phyloP scores from a whole-genome alignment of 148 eudicot species.

The Tetragonia tetragonoides region DNA sequence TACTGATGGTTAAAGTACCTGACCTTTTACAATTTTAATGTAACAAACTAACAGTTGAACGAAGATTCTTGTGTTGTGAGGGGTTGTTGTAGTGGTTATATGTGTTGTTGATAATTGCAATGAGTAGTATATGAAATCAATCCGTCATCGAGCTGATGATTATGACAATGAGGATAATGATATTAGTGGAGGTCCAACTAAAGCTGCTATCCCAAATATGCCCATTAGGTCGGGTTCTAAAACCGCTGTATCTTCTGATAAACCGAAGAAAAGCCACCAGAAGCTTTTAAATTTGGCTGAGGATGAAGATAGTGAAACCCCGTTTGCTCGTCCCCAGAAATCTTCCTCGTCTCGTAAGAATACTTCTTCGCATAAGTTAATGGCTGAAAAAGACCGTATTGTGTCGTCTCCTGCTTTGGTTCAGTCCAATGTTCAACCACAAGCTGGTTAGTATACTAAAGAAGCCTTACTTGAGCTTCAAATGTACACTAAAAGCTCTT shows the following conservation, averaged over 20 bases:
- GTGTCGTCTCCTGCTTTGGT: conserved; percentile 27
- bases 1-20: too few species aligned
- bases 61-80: not conserved
- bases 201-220: conserved; percentile 10
- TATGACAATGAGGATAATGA: conserved; percentile 41
- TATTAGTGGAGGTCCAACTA: conserved; percentile 18
- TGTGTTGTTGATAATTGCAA: conserved; percentile 6
- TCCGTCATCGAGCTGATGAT: conserved; percentile 72
- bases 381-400: conserved; percentile 48
- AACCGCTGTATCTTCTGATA: conserved; percentile 24
- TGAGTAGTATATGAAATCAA: conserved; percentile 54
- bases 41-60: not conserved
- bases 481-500: conserved; percentile 71
- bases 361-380: conserved; percentile 56
- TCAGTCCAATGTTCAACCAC: conserved; percentile 66
- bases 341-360: conserved; percentile 40
- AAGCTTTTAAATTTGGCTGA: conserved; percentile 79
- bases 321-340: conserved; percentile 39
- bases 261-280: conserved; percentile 50
- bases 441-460: conserved; percentile 73
- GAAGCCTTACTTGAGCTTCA: conserved; percentile 85
- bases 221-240: conserved; percentile 29
- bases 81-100: not conserved
- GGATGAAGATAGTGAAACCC: conserved; percentile 61
- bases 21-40: not conserved